phyloP scores from a whole-genome alignment of 257 asterid genomes.

The Primulina huaijiensis region DNA sequence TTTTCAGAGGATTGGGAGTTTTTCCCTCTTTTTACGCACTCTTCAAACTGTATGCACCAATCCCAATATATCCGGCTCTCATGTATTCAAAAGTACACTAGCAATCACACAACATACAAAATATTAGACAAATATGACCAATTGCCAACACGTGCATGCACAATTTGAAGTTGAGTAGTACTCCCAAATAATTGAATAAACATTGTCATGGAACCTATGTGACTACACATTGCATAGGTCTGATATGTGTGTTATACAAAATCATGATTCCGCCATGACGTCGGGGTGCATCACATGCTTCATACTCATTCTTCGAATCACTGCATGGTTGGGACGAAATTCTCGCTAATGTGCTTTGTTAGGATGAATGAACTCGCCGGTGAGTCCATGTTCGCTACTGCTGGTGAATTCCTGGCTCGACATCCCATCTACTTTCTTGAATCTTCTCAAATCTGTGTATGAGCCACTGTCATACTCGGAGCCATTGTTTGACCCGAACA shows the following conservation, averaged over 20 bases:
- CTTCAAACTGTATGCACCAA: too few species aligned
- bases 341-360: conserved; percentile 26
- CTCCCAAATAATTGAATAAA: neutral
- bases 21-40: too few species aligned
- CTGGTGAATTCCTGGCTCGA: conserved; percentile 73
- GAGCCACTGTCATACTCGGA: conserved; percentile 47
- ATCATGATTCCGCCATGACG: neutral
- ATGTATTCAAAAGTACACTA: too few species aligned
- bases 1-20: too few species aligned
- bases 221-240: neutral
- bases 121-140: neutral
- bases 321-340: conserved; percentile 11
- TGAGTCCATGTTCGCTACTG: conserved; percentile 37
- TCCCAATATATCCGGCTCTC: too few species aligned
- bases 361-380: conserved; percentile 33
- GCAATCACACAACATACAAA: neutral
- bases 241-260: too few species aligned
- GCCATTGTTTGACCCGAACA: conserved; percentile 40
- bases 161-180: neutral
- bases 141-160: neutral
- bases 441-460: conserved; percentile 35
- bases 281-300: neutral
- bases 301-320: neutral
- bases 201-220: neutral
- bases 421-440: conserved; percentile 32